Evolutionary conservation across 2,329 filamentous ascomycete species (phyloP), one percentile per base, ranked within the genome.

Genomic region (Cladosporium velox): DNA sequence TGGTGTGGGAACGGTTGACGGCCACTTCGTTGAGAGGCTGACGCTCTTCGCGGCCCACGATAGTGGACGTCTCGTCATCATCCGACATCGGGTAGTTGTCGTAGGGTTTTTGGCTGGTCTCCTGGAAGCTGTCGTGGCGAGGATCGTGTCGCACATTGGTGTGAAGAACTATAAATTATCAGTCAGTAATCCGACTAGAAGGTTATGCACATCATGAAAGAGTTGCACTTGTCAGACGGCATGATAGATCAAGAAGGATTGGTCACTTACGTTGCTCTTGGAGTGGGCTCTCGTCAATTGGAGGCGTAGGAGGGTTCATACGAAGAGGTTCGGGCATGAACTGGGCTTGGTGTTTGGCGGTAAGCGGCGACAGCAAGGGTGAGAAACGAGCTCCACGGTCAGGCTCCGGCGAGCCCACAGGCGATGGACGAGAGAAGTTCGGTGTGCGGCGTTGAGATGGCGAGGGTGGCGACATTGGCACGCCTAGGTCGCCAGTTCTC

Each of bases 231-330:
- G 7, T 8, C 8, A 21, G 7, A 21, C 8, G n/a, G 14, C 14
- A 24, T n/a, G 38, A 44, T 15, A 41, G 18, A 7, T 41, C 15
- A 44, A 44, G 38, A 10, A n/a, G 7, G 26, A 18, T 28, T 3
- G n/a, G 18, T 10, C 30, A 32, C 52, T 55, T 34, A 55, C 52
- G 28, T 55, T 30, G 52, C 5, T 55, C 52, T 12, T 55, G 52
- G 14, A 55, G 51, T 6, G 34, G 35, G 18, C 15, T 47, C 38
- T 70, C 64, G 18, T 69, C 66, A 18, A 67, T 57, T 8, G 71
- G 70, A 3, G 79, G 80, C 1, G 79, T 79, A 1, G 81, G 81
- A 4, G 82, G 82, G 68, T 83, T 81, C 80, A 83, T 83, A 55
- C 79, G 76, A 7, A 84, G 75, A 1, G 81, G 81, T 66, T 79